Evolutionary conservation across 306 rosid species (phyloP), one percentile per base, ranked within the genome.

Genomic region (Vicia villosa): DNA sequence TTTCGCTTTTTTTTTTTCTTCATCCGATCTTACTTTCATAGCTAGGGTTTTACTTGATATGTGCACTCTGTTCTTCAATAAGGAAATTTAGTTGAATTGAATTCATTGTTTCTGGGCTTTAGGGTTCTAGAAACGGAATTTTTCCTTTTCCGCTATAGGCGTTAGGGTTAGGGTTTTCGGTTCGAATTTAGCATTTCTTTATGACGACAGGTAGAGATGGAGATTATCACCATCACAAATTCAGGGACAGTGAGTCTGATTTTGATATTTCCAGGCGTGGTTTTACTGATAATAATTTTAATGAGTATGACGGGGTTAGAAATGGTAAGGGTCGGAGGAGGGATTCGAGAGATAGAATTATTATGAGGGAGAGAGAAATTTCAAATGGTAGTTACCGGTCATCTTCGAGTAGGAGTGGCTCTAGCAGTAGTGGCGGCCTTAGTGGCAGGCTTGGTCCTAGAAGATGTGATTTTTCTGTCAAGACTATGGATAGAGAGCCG

Each of bases 121-220:
- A 66, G 79, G 77, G 82, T 82, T 82, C 64, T 66, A 21, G 55
- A 70, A 61, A 69, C 32, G 71, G 66, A 55, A 36, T 10, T 60
- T n/a, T 60, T 36, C 46, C 28, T 34, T 10, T 37, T n/a, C 8
- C 2, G 16, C 30, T 11, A 10, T 37, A 19, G 77, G 79, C 42
- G 26, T 88, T 77, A 63, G 72, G 47, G 26, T 88, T 77, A 63
- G 72, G 67, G 57, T 32, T 71, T 54, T 60, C 67, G 47, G 1
- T 61, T 76, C 38, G 15, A n/a, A 55, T 47, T 76, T 30, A 60
- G 59, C 40, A 38, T 47, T 57, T 63, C 60, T 12, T 34, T 64
- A 93, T 94, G 98, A 89, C 96, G 47, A 87, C 95, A 74, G 97
- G 98, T 17, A 84, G 90, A 66, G 86, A 86, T 66, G 95, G 96